Conservation (phyloP, 176 grass and related monocot species). For the Lolium multiflorum region DNA sequence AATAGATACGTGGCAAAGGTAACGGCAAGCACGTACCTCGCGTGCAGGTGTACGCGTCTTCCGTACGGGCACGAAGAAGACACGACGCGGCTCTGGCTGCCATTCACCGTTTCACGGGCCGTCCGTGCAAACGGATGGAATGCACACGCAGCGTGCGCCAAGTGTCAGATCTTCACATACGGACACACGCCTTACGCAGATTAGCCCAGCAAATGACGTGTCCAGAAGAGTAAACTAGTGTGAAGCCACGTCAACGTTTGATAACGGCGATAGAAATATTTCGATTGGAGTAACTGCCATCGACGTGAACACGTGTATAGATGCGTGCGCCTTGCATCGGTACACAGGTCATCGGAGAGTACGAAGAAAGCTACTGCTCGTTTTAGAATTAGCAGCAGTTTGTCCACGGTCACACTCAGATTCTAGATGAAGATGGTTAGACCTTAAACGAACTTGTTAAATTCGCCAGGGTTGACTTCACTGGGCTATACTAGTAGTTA, state of each 20-base stretch:
- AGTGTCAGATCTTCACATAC: background rate
- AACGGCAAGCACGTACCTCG: too few species aligned
- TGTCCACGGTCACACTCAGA: slow-evolving; percentile 1
- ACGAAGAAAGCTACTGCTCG: background rate
- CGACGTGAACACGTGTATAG: slow-evolving; percentile 9
- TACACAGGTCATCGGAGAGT: slow-evolving; percentile 18
- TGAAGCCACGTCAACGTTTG: background rate
- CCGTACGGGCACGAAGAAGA: too few species aligned
- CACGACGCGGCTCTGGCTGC: background rate
- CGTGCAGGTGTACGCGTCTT: too few species aligned
- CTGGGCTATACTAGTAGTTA: background rate
- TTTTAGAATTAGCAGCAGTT: background rate
- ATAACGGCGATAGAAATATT: background rate
- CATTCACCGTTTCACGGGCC: background rate
- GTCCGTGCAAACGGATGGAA: background rate
- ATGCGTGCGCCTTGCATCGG: background rate
- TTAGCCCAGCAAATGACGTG: background rate
- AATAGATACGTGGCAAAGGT: too few species aligned
- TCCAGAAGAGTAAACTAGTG: background rate
- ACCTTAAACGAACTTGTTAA: background rate
- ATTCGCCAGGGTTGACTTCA: background rate
- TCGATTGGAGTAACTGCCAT: background rate
- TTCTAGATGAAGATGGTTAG: background rate
- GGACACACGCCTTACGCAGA: background rate
- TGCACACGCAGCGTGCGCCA: background rate